Conservation (phyloP, 495 filamentous ascomycete species). For the Extremus antarcticus region DNA sequence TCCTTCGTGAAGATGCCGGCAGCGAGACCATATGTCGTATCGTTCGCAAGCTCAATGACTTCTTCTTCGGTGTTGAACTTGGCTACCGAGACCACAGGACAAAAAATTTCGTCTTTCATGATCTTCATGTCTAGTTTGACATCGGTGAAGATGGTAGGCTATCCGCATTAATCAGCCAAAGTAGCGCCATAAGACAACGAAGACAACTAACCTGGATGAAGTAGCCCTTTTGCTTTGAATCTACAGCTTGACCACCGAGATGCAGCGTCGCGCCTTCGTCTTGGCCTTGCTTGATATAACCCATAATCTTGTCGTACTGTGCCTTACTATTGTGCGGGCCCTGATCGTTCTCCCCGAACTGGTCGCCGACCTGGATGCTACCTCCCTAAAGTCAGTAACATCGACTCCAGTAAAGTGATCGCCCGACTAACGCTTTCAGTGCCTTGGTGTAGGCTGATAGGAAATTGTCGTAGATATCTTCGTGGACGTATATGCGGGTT, state of each 20-base stretch:
- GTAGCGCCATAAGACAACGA: too few relatives aligned
- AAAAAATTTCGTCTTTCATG: conserved; percentile 97
- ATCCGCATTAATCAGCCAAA: too few relatives aligned
- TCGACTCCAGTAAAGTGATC: neutral
- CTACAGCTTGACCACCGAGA: conserved; percentile 73
- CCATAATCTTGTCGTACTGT: conserved; percentile 96
- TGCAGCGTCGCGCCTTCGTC: conserved; percentile 46
- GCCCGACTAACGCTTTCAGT: conserved; percentile 56
- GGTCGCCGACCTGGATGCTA: conserved; percentile 65
- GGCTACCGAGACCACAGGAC: conserved; percentile 81
- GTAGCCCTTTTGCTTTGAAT: too few relatives aligned
- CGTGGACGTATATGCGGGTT: too few relatives aligned
- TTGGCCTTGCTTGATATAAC: conserved; percentile 31
- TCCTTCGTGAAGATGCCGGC: conserved; percentile 86
- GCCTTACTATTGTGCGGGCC: conserved; percentile 89
- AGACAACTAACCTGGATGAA: too few relatives aligned
- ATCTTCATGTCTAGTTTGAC: conserved; percentile 90
- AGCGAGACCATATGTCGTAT: conserved; percentile 76
- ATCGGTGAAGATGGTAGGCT: conserved; percentile 90
- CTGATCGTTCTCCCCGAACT: conserved; percentile 80
- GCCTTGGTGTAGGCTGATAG: conserved; percentile 76
- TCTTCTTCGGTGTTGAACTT: conserved; percentile 91
- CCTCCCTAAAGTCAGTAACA: neutral
- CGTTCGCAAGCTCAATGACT: conserved; percentile 69
- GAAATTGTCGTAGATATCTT: conserved; percentile 95